phyloP scores from a whole-genome alignment of 176 grass and related monocot genomes.

The Dendrocalamus sinicus region DNA sequence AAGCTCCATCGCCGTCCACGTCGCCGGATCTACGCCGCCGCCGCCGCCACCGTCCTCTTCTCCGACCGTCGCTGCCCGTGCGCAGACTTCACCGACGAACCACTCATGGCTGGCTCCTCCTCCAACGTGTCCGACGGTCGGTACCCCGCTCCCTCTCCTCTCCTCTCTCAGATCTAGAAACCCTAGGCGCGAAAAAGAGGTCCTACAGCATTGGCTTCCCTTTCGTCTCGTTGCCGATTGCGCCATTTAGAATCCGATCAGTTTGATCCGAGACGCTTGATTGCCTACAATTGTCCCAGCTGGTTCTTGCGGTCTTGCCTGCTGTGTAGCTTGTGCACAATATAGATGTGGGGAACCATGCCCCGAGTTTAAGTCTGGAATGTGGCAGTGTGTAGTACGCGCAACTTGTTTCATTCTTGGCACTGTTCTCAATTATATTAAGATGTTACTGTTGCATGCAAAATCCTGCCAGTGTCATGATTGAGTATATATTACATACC shows the following conservation, averaged over 20 bases:
- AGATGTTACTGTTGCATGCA: background rate
- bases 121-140: no score
- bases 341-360: background rate
- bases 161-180: no score
- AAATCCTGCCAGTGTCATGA: background rate
- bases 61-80: no score
- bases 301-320: constrained; percentile 12
- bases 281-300: background rate
- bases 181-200: no score
- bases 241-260: background rate
- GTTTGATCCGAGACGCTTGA: constrained; percentile 1
- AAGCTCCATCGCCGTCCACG: no score
- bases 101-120: no score
- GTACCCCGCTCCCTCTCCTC: no score
- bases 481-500: background rate
- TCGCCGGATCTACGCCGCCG: no score
- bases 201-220: background rate
- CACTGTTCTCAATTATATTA: background rate
- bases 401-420: background rate
- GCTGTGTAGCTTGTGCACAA: background rate
- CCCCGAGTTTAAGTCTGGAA: background rate
- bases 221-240: background rate
- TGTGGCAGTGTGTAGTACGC: background rate
- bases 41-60: no score
- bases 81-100: no score